Evolutionary conservation across 768 basidiomycete species (phyloP).

Genomic region (Dacryopinax primogenitus): DNA sequence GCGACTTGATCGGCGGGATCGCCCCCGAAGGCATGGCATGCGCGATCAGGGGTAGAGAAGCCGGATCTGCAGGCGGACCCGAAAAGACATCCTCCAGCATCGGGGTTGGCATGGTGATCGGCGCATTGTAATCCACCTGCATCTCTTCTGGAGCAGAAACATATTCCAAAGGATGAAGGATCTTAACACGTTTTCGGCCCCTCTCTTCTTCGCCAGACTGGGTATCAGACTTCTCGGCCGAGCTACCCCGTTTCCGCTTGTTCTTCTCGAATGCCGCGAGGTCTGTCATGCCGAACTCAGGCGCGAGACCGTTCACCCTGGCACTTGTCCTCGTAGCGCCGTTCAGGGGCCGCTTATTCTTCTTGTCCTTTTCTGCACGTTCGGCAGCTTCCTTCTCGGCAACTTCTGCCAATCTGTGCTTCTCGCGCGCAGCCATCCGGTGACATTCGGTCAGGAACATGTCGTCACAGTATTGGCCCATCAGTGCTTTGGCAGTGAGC

Average conservation of each 20-base stretch:
- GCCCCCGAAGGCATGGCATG: neutral
- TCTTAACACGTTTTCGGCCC: slow-evolving; percentile 2
- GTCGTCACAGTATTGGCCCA: slow-evolving; percentile 73
- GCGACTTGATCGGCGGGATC: neutral
- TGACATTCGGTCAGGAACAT: slow-evolving; percentile 72
- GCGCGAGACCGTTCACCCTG: slow-evolving; percentile 49
- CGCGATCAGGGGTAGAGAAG: neutral
- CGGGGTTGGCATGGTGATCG: neutral
- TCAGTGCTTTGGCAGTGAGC: slow-evolving; percentile 61
- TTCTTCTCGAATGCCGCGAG: slow-evolving; percentile 38
- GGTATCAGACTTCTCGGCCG: neutral
- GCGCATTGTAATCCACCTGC: neutral
- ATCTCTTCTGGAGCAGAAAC: neutral
- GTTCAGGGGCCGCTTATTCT: too few species aligned
- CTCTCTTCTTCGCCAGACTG: neutral
- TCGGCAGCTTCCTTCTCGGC: slow-evolving; percentile 22
- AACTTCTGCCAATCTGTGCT: slow-evolving; percentile 24
- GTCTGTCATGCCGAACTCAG: slow-evolving; percentile 62
- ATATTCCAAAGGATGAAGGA: neutral
- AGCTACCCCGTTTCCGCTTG: slow-evolving; percentile 31
- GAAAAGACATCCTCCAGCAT: slow-evolving; percentile 2
- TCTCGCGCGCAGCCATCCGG: slow-evolving; percentile 66
- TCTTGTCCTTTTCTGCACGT: slow-evolving; percentile 26
- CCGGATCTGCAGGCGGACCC: neutral
- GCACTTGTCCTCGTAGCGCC: slow-evolving; percentile 65